Evolutionary conservation across 139 green algal species (phyloP), one percentile per base, ranked within the genome.

Genomic region (Ostreobium quekettii): DNA sequence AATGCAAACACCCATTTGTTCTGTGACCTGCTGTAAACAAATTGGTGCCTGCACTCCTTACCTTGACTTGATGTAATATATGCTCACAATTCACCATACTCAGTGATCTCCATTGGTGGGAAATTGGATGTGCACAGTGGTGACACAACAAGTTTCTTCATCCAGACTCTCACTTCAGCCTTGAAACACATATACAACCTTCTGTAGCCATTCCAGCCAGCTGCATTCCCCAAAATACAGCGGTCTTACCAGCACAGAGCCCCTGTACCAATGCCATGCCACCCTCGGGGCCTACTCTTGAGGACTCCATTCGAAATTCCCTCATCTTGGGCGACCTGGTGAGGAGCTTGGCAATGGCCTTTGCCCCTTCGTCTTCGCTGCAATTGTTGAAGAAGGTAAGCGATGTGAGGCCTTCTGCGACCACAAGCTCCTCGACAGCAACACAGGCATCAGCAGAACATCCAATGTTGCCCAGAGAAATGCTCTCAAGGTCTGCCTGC

Each of bases 351-450:
- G 72, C 81, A 30, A 95, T 85, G 75, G 78, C 49, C 15, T 60
- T 42, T 0, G 86, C 88, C 11, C 88, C 88, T 67, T 89, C 82
- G 64, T 95, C 79, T 28, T 81, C 89, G 47, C 68, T 92, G 90
- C 97, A 97, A 83, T 98, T 98, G 85, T 98, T 98, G 82, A 85
- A 90, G 24, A 98, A 79, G 71, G 93, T 86, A 48, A 97, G 71
- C 35, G 64, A 64, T 29, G 42, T 70, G 22, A 95, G 82, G 35
- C 58, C 36, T 1, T 19, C 37, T 0, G 36, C 32, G 4, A 29
- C 39, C 37, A 94, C 47, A 58, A 97, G 86, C 72, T 96, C 87
- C 24, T 77, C 72, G 19, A 95, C 60, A 0, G 91, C 89, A 6
- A 60, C 71, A 81, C 90, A 97, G 37, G 88, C 90, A 58, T 90